Conservation (phyloP, 805 yeast genomes). For the Isabelozyma rhagii region DNA sequence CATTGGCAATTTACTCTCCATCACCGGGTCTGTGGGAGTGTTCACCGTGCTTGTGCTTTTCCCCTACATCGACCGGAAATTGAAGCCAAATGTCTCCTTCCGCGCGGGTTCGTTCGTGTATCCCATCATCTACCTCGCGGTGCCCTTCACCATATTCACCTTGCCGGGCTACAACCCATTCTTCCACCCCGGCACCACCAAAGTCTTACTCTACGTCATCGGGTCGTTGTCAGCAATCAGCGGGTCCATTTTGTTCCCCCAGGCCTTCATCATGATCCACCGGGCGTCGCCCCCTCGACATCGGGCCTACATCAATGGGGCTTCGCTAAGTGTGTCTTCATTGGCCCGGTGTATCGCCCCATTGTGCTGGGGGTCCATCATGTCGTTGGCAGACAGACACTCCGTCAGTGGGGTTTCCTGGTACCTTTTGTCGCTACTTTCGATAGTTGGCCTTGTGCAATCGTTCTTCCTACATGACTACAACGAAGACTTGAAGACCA, state of each 20-base stretch:
- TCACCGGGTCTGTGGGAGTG: slow-evolving; percentile 55
- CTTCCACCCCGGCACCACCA: background rate
- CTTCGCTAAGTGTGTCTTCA: slow-evolving; percentile 51
- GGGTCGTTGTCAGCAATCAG: slow-evolving; percentile 30
- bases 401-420: slow-evolving; percentile 28
- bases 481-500: slow-evolving; percentile 17
- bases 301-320: slow-evolving; percentile 58
- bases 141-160: slow-evolving; percentile 49
- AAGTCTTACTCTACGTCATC: background rate
- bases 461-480: slow-evolving; percentile 22
- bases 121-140: slow-evolving; percentile 43
- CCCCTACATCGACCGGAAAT: slow-evolving; percentile 49
- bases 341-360: slow-evolving; percentile 60
- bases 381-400: slow-evolving; percentile 24
- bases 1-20: slow-evolving; percentile 50
- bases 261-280: slow-evolving; percentile 50
- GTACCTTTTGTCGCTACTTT: slow-evolving; percentile 24
- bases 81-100: slow-evolving; percentile 44
- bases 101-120: slow-evolving; percentile 36
- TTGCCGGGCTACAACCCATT: slow-evolving; percentile 22
- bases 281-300: slow-evolving; percentile 51
- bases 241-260: slow-evolving; percentile 50
- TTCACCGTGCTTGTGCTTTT: slow-evolving; percentile 47
- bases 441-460: slow-evolving; percentile 15
- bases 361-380: slow-evolving; percentile 48